A percentile compares a stretch with the other conserved stretches of the same genome.
These are phyloP conservation scores for Apiospora pterosperma DNA, from an alignment of 2,329 filamentous ascomycete genomes.

Conservation along the genomic window DNA sequence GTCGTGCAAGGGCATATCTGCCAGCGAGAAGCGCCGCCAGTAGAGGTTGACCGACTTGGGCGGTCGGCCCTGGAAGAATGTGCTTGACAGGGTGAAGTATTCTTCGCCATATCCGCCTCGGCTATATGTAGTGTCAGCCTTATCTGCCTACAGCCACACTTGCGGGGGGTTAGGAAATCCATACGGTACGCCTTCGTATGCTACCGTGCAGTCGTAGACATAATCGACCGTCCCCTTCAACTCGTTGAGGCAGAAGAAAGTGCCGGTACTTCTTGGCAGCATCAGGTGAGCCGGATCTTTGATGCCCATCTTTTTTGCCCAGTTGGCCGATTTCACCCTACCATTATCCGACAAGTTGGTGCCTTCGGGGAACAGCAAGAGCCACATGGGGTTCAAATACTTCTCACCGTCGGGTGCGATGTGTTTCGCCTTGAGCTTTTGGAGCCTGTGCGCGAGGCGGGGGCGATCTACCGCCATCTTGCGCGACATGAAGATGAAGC, in stretches of 20 bases:
- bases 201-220: slow-evolving; percentile 90
- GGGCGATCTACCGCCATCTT: slow-evolving; percentile 81
- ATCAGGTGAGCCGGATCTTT: slow-evolving; percentile 72
- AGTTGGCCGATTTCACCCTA: slow-evolving; percentile 65
- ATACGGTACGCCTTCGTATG: slow-evolving; percentile 90
- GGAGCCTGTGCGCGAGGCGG: slow-evolving; percentile 69
- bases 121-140: slow-evolving; percentile 33
- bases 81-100: slow-evolving; percentile 81
- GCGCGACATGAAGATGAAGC: slow-evolving; percentile 88
- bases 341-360: slow-evolving; percentile 76
- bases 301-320: slow-evolving; percentile 73
- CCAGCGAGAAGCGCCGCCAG: slow-evolving; percentile 82
- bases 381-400: slow-evolving; percentile 80
- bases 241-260: slow-evolving; percentile 76
- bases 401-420: slow-evolving; percentile 47
- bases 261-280: slow-evolving; percentile 75
- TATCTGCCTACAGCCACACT: too few species aligned
- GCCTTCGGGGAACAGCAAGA: slow-evolving; percentile 83
- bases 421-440: slow-evolving; percentile 61
- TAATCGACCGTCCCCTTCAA: slow-evolving; percentile 73
- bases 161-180: slow-evolving; percentile 36
- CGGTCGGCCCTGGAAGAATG: slow-evolving; percentile 82
- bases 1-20: slow-evolving; percentile 76
- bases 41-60: slow-evolving; percentile 97
- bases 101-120: slow-evolving; percentile 85